Evolutionary conservation across 2,329 filamentous ascomycete species (phyloP), one percentile per base, ranked within the genome.

Genomic region (Botrytis paeoniae): DNA sequence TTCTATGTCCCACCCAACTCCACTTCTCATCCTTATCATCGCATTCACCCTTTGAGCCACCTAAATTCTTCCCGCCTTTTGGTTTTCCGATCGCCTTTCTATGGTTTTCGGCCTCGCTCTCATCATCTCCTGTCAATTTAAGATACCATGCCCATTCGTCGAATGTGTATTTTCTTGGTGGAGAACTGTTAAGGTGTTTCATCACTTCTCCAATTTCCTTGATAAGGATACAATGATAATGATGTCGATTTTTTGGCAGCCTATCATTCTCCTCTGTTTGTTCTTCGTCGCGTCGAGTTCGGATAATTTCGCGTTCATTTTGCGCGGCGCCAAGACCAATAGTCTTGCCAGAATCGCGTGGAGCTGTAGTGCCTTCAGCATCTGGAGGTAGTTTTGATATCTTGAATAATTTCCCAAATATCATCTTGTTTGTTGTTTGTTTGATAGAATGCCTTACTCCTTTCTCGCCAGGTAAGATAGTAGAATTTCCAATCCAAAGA

Each of bases 71-170:
- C 25, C 75, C 62, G 20, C 45, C 51, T 59, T 48, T 74, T 35
- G 75, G 73, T 8, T 73, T 77, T 45, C 60, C 72, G 20, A 65
- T 35, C 18, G 79, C 74, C 39, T 82, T 84, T n/a, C 84, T 80
- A 78, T 91, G 89, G 29, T 82, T 86, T 9, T 83, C 81, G 3
- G 86, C 82, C 75, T 83, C 83, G 71, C 82, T 82, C 78, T 91
- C 88, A 79, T 90, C 88, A 78, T 90, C 88, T 64, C 89, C 89
- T n/a, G 97, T 92, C 45, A 97, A 85, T 35, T 89, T 88, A 12
- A 95, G 90, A 77, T 93, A 96, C 84, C 93, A 93, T 0, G 92
- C 92, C 95, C 94, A 97, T 80, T 97, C 92, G 76, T 94, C 89
- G 75, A 94, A 98, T 0, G 85, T 86, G 80, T 97, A 98, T 71